phyloP scores from a whole-genome alignment of 1,139 yeast species.

The Saccharomycopsis hybrid region DNA sequence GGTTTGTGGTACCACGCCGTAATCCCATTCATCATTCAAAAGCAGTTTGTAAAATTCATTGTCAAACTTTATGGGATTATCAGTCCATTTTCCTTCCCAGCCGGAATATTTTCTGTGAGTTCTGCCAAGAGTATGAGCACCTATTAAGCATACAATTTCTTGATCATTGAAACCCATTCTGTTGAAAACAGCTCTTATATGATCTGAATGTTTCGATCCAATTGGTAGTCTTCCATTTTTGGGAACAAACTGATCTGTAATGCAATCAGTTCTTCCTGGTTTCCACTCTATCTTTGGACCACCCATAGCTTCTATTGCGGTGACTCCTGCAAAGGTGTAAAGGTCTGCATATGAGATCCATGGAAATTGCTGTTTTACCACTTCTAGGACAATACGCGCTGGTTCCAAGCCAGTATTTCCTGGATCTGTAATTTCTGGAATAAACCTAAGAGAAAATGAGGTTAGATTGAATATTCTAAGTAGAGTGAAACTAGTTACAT shows the following conservation, averaged over 20 bases:
- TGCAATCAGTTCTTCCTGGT: slow-evolving; percentile 58
- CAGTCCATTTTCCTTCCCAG: slow-evolving; percentile 81
- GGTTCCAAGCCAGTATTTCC: slow-evolving; percentile 57
- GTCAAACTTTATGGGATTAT: slow-evolving; percentile 63
- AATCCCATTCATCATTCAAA: slow-evolving; percentile 51
- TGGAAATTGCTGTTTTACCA: slow-evolving; percentile 49
- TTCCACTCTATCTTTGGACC: slow-evolving; percentile 55
- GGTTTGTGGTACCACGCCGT: slow-evolving; percentile 36
- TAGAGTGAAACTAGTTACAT: no score
- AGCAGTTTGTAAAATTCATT: slow-evolving; percentile 63
- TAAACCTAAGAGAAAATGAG: slow-evolving; percentile 26
- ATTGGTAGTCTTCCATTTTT: slow-evolving; percentile 59
- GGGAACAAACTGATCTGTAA: slow-evolving; percentile 45
- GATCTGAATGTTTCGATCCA: slow-evolving; percentile 47
- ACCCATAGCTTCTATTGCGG: slow-evolving; percentile 54
- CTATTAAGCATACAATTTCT: slow-evolving; percentile 57
- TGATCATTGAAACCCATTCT: slow-evolving; percentile 59
- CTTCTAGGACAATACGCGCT: slow-evolving; percentile 51
- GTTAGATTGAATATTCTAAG: neutral
- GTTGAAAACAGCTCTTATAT: slow-evolving; percentile 47
- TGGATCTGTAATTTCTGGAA: slow-evolving; percentile 41
- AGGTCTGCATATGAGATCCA: slow-evolving; percentile 60
- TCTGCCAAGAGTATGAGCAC: slow-evolving; percentile 62
- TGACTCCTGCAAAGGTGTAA: slow-evolving; percentile 61
- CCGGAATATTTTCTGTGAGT: slow-evolving; percentile 55